Percentiles rank a stretch among this genome's conserved stretches.
Conservation (phyloP, 257 asterid species). For the Lantana camara region DNA sequence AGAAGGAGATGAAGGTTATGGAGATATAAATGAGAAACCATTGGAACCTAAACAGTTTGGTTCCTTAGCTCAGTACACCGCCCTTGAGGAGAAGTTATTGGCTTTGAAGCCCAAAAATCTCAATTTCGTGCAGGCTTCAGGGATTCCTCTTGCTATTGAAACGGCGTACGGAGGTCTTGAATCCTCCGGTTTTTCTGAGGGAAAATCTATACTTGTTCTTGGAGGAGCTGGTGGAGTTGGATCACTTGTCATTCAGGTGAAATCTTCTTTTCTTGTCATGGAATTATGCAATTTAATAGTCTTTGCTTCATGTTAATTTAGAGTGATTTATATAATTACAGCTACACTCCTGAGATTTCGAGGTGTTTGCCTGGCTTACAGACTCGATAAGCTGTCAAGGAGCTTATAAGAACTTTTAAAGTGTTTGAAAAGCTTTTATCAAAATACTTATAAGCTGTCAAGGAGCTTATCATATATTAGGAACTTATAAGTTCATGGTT, state of each 20-base stretch:
- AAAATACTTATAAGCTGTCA: too few species aligned
- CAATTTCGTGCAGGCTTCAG: constrained; percentile 75
- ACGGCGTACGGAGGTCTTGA: constrained; percentile 93
- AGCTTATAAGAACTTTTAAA: too few species aligned
- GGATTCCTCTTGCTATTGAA: constrained; percentile 84
- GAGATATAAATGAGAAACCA: constrained; percentile 76
- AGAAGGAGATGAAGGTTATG: constrained; percentile 92
- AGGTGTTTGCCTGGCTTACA: too few species aligned
- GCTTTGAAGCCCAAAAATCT: constrained; percentile 79
- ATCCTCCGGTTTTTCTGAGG: constrained; percentile 65
- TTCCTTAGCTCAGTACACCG: constrained; percentile 81
- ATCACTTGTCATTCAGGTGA: constrained; percentile 83
- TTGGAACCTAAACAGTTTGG: constrained; percentile 78
- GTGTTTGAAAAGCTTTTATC: too few species aligned
- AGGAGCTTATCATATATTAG: too few species aligned
- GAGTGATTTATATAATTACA: too few species aligned
- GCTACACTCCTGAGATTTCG: too few species aligned
- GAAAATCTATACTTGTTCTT: constrained; percentile 85
- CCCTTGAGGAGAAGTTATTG: constrained; percentile 83
- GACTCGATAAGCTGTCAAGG: too few species aligned
- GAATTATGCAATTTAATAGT: not conserved
- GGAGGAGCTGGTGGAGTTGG: constrained; percentile 99
- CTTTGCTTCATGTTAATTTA: too few species aligned
- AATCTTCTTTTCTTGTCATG: too few species aligned
- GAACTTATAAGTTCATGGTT: too few species aligned